phyloP scores from a whole-genome alignment of 2,329 filamentous ascomycete genomes.

The Fusarium foetens region DNA sequence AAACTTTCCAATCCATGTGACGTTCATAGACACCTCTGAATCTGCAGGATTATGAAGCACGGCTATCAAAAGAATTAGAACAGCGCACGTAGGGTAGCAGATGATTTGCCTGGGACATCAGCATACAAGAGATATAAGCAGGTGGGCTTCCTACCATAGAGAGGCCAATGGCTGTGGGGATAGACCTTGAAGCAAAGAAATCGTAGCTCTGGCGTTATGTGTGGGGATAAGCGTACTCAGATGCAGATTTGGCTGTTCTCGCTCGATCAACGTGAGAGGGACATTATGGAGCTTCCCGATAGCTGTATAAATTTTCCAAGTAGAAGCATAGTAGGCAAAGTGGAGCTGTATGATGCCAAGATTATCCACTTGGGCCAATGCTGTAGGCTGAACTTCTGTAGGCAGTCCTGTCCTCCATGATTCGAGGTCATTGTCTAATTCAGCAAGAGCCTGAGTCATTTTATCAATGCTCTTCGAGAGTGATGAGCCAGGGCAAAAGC shows the following conservation, averaged over 20 bases:
- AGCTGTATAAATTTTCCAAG: background rate
- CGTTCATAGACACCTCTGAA: fast-evolving
- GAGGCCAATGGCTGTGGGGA: background rate
- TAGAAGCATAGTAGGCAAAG: background rate
- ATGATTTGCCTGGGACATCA: background rate
- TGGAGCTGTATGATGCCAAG: background rate
- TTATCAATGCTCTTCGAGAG: background rate
- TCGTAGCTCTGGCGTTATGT: background rate
- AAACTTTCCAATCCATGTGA: background rate
- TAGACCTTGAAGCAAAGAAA: background rate
- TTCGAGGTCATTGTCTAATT: background rate
- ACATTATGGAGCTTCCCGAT: background rate
- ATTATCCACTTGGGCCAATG: background rate
- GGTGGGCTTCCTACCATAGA: fast-evolving
- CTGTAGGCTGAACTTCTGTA: background rate
- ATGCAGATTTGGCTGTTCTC: fast-evolving
- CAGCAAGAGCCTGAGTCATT: background rate
- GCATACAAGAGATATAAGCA: fast-evolving
- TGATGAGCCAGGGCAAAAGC: fast-evolving
- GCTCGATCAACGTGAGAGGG: background rate
- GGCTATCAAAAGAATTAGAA: background rate
- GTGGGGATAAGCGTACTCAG: background rate
- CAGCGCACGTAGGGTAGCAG: background rate
- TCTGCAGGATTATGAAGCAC: fast-evolving
- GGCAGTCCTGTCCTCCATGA: background rate